A percentile compares a stretch with the other conserved stretches of the same genome.
Evolutionary conservation across 306 rosid genomes (phyloP).

Genomic region (Carpinus fangiana): DNA sequence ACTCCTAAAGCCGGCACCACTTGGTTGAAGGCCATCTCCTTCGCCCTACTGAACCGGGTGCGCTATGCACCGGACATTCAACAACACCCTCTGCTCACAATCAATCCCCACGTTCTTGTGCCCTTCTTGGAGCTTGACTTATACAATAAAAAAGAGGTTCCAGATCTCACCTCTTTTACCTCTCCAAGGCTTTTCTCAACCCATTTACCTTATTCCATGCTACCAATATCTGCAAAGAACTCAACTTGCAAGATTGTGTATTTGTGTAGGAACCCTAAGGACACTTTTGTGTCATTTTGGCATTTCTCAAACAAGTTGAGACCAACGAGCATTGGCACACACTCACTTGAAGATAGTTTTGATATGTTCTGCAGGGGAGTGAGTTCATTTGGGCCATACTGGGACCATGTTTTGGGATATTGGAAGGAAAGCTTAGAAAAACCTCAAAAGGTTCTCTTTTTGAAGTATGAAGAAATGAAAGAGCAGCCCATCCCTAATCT

Average conservation of each 20-base stretch:
- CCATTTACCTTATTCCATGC: background rate
- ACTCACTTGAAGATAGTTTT: slow-evolving; percentile 19
- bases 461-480: background rate
- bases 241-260: slow-evolving; percentile 34
- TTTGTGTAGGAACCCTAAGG: slow-evolving; percentile 36
- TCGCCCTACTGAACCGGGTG: background rate
- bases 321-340: background rate
- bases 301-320: slow-evolving; percentile 35
- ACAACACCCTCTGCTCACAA: slow-evolving; percentile 32
- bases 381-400: slow-evolving; percentile 16
- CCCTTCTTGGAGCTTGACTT: slow-evolving; percentile 35
- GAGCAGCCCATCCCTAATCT: background rate
- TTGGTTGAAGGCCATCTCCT: slow-evolving; percentile 25
- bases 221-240: slow-evolving; percentile 15
- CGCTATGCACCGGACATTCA: slow-evolving; percentile 7
- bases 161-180: background rate
- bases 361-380: background rate
- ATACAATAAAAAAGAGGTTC: background rate
- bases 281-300: slow-evolving; percentile 31
- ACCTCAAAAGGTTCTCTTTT: background rate
- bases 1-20: too few species aligned
- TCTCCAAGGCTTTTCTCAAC: slow-evolving; percentile 18
- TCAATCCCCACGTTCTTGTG: slow-evolving; percentile 35
- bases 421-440: background rate
- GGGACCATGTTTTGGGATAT: too few species aligned